Evolutionary conservation across 768 basidiomycete species (phyloP).

Genomic region (Lyophyllum semitale): DNA sequence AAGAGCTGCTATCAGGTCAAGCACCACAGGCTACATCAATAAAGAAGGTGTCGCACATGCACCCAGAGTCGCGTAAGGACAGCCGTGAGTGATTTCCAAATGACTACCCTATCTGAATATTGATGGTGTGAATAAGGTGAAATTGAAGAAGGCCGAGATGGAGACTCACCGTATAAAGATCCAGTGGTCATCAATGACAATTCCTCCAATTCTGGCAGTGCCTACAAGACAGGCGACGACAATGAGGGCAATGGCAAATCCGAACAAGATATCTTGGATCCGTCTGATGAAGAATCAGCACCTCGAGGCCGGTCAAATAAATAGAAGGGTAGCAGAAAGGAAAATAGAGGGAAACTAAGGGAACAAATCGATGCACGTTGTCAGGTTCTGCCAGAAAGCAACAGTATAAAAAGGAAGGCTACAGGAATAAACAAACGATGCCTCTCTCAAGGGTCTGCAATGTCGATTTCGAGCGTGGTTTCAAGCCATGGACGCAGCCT

Average conservation of each 20-base stretch:
- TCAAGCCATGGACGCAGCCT: background rate
- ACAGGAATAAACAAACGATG: background rate
- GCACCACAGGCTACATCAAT: background rate
- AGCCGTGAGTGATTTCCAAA: background rate
- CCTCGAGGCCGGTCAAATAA: background rate
- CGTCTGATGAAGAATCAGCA: background rate
- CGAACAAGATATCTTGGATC: background rate
- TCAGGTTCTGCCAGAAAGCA: background rate
- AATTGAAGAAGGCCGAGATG: background rate
- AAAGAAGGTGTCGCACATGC: background rate
- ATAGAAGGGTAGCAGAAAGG: background rate
- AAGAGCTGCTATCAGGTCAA: background rate
- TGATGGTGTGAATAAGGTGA: background rate
- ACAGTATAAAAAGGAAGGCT: background rate
- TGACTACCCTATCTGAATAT: background rate
- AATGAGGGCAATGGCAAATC: background rate
- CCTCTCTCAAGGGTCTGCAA: background rate
- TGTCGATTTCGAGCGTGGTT: background rate
- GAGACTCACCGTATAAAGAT: background rate
- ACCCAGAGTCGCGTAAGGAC: background rate
- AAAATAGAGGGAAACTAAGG: background rate
- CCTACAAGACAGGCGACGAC: background rate
- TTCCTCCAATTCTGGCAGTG: background rate
- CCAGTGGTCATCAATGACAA: background rate
- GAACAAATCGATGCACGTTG: background rate